Evolutionary conservation across 2,329 filamentous ascomycete species (phyloP), one percentile per base, ranked within the genome.

Genomic region (Diaporthe ilicicola): DNA sequence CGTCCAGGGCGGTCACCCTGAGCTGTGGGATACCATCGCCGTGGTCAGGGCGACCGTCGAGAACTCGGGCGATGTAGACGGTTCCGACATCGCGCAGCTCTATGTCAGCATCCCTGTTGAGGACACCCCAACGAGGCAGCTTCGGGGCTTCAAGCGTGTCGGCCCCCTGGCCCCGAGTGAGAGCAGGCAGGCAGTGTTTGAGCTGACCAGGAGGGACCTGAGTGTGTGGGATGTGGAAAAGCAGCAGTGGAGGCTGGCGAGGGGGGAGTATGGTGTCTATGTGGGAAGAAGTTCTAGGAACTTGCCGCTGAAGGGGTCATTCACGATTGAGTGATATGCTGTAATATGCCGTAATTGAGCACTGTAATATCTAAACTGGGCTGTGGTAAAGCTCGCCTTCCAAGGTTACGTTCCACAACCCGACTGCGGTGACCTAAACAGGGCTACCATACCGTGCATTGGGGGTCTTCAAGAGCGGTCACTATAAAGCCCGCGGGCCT

Each of bases 101-200:
- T 88, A 88, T 67, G 75, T 87, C 19, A 81, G 80, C 1, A 83
- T 86, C 24, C 85, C 85, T 1, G 80, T 84, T 46, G 42, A 70
- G 64, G 79, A 77, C 8, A 79, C 77, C 9, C 91, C 91, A 0
- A 79, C 84, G 1, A 82, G 85, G 42, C 90, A 92, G 78, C 82
- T 93, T 13, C 84, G 91, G 4, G 90, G 91, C 7, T 93, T 93
- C 73, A 87, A 88, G 69, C 92, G 92, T 81, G 51, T 72, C 19
- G 67, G 70, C 0, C 81, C 85, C 0, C 74, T 92, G 55, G 80
- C 82, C 6, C 81, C 83, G 0, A 84, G 84, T 0, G 78, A 84
- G 70, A 82, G 79, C 27, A 79, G 81, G 17, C 83, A 80, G 0
- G 81, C 90, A 0, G 79, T 75, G 0, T 88, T 93, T 71, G 77